Evolutionary conservation across 352 stramenopile species (phyloP), one percentile per base, ranked within the genome.

Genomic region (Pythium angustatum): DNA sequence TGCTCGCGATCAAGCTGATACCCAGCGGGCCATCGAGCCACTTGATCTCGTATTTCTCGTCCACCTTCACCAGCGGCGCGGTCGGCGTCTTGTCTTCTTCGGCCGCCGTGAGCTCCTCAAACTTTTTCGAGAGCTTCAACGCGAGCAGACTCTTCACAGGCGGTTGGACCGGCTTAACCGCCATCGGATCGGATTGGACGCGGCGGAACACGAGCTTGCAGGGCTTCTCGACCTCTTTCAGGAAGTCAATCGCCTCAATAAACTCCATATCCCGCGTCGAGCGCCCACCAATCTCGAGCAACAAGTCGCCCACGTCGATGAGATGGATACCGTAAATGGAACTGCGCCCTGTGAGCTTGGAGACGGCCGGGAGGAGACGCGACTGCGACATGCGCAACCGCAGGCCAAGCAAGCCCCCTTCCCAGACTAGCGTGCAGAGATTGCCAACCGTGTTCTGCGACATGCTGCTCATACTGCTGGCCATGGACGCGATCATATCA

Each of bases 1-100:
- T 94, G 62, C 84, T 96, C 11, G 87, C 87, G 52, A 96, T 93
- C 9, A 96, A 58, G 81, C 85, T 94, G 67, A 96, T 93, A 6
- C 87, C 87, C 1, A 96, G 74, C 33, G 87, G 87, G 6, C 87
- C 87, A 47, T 96, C 87, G 43, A 92, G 74, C 87, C 87, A 96
- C 53, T 94, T 91, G 61, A 96, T 86, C 50, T 93, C 83, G 66
- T 94, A 96, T 60, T 91, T 93, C 38, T 85, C 76, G 5, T 94
- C 83, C 28, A 96, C 53, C 40, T 93, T 90, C 19, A 96, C 82
- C 8, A 83, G 70, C 22, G 87, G 83, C 14, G 79, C 73, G 9
- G 79, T 73, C 14, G 82, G 76, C 19, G 79, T 76, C 48, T 93
- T 92, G 27, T 93, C 85, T 52, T 81, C 85, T 62, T 94, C 85